Evolutionary conservation across 1,139 yeast species (phyloP), one percentile per base, ranked within the genome.

Genomic region (Sugiyamaella sp.): DNA sequence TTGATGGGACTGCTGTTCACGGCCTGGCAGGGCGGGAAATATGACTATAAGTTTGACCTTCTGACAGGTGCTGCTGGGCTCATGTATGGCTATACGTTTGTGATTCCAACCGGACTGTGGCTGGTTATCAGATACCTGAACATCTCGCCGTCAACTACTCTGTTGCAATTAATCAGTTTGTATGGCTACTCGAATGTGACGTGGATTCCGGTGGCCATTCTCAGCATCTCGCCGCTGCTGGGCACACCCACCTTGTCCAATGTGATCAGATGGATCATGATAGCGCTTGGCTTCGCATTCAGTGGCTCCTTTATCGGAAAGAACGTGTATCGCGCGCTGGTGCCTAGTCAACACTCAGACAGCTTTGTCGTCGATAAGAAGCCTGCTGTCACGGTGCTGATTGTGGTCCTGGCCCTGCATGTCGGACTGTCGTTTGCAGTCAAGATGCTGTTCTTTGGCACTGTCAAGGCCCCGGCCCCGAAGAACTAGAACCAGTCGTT

Each of bases 161-260:
- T 72, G 54, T 71, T 52, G 63, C 79, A 68, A 69, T 73, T 69
- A 67, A 77, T 69, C 64, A 82, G 90, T 6, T 78, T 88, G 44
- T 89, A 85, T 69, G 95, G 96, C 3, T 89, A 89, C 69, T 80
- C 95, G 33, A 86, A 86, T 64, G 74, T 85, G 6, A 78, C 85
- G 53, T 89, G 96, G 96, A 74, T 85, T 24, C 95, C 95, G 1
- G 85, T 87, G 32, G 85, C 93, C 1, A 66, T 85, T 3, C 68
- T 85, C 37, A 81, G 73, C 37, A 75, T 76, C 27, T 63, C 76
- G 16, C 77, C 78, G 4, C 58, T 74, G 29, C 64, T 74, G 37
- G 72, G 71, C 21, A 68, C 67, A 22, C 67, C 67, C 4, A 57
- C 65, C 1, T 59, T 71, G 25, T 67, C 76, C 14, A 67, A 67